These are phyloP conservation scores for Nakazawaea pomicola DNA, from an alignment of 805 yeast genomes.

Conservation along the genomic window DNA sequence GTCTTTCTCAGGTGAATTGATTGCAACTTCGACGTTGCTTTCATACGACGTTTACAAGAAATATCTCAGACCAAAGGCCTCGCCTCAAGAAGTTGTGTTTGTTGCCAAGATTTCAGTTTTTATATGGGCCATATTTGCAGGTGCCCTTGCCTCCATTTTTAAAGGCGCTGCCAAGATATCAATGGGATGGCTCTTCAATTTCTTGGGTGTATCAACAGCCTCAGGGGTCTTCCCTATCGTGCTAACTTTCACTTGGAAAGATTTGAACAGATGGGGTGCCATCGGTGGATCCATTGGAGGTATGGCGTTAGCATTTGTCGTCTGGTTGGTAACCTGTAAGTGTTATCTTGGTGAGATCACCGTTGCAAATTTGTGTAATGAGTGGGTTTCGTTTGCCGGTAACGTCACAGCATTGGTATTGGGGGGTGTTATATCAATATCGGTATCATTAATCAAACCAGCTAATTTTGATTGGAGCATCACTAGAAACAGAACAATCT, in stretches of 20 bases:
- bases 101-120: slow-evolving; percentile 22
- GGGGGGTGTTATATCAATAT: slow-evolving; percentile 31
- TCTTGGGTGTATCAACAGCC: slow-evolving; percentile 24
- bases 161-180: slow-evolving; percentile 22
- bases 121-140: slow-evolving; percentile 23
- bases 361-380: slow-evolving; percentile 27
- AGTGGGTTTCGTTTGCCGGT: slow-evolving; percentile 39
- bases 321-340: slow-evolving; percentile 34
- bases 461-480: slow-evolving; percentile 33
- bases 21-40: slow-evolving; percentile 33
- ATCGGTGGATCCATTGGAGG: slow-evolving; percentile 34
- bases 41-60: slow-evolving; percentile 25
- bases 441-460: slow-evolving; percentile 30
- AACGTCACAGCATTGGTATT: slow-evolving; percentile 31
- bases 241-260: slow-evolving; percentile 25
- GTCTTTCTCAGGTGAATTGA: slow-evolving; percentile 36
- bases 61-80: slow-evolving; percentile 21
- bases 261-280: slow-evolving; percentile 31
- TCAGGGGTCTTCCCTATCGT: slow-evolving; percentile 25
- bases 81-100: slow-evolving; percentile 22
- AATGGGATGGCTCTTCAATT: slow-evolving; percentile 35
- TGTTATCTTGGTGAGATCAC: slow-evolving; percentile 30
- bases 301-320: slow-evolving; percentile 29
- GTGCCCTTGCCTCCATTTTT: slow-evolving; percentile 25
- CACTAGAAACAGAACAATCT: slow-evolving; percentile 30